Percentiles rank a stretch among this genome's conserved stretches.
These are phyloP conservation scores for Limnanthes douglasii DNA, from an alignment of 345 rosid genomes.

Conservation along the genomic window DNA sequence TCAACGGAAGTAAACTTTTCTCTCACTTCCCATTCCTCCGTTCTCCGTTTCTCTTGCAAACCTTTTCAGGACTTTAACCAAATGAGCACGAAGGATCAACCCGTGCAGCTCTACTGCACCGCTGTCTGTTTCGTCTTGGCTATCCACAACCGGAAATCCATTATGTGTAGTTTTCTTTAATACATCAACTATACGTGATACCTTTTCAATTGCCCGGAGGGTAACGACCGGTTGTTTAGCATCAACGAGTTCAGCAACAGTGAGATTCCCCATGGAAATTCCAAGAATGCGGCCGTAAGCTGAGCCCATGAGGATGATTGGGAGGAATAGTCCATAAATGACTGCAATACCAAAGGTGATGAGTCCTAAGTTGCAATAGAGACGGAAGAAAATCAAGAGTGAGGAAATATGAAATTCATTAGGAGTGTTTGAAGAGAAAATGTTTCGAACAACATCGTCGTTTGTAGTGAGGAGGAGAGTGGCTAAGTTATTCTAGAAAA, in stretches of 20 bases:
- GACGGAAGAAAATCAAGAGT: conserved; percentile 52
- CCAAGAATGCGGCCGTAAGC: conserved; percentile 86
- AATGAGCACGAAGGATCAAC: conserved; percentile 69
- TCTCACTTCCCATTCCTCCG: conserved; percentile 75
- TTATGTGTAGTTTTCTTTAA: conserved; percentile 64
- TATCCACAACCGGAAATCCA: conserved; percentile 55
- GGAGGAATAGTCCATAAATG: conserved; percentile 91
- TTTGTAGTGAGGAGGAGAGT: conserved; percentile 82
- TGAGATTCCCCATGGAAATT: conserved; percentile 50
- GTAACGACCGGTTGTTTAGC: conserved; percentile 60
- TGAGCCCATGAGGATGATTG: conserved; percentile 82
- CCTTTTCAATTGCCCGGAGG: conserved; percentile 66
- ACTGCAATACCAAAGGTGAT: conserved; percentile 87
- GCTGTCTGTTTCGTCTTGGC: conserved; percentile 14
- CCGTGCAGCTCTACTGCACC: conserved; percentile 50
- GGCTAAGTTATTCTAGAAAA: conserved; percentile 74
- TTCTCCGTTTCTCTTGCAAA: conserved; percentile 55
- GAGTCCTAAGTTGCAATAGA: conserved; percentile 63
- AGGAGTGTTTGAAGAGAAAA: conserved; percentile 62
- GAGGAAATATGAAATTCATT: conserved; percentile 38
- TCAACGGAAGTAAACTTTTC: conserved; percentile 70
- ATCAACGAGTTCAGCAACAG: conserved; percentile 69
- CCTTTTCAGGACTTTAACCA: conserved; percentile 50
- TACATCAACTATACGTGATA: conserved; percentile 61
- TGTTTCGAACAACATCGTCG: conserved; percentile 84